A percentile compares a stretch with the other conserved stretches of the same genome.
phyloP scores from a whole-genome alignment of 2,329 filamentous ascomycete genomes.

The Aspergillus texensis region DNA sequence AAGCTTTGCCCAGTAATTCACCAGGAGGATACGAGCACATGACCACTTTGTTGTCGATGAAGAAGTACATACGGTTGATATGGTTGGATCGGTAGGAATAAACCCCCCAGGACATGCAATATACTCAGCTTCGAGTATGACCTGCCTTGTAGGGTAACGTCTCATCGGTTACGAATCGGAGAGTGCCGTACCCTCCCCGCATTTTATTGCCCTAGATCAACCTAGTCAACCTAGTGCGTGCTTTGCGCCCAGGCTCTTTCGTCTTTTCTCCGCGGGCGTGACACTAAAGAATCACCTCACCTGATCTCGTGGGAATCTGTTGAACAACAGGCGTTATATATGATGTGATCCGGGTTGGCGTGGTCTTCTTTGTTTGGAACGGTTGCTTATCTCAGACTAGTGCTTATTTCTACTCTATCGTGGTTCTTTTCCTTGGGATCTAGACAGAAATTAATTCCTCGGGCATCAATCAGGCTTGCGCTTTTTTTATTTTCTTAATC shows the following conservation, averaged over 20 bases:
- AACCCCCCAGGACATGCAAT: too few species aligned
- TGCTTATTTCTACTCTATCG: neutral
- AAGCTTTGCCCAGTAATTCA: neutral
- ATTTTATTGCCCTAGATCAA: neutral
- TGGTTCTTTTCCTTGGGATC: neutral
- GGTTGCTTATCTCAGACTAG: slow-evolving; percentile 2
- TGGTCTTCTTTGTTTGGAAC: neutral
- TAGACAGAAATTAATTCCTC: neutral
- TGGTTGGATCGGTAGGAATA: neutral
- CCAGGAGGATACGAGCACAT: neutral
- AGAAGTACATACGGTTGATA: neutral
- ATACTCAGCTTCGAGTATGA: neutral
- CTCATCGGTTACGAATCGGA: neutral
- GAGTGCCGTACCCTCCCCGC: slow-evolving; percentile 1
- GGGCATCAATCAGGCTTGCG: neutral
- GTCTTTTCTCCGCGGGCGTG: slow-evolving; percentile 5
- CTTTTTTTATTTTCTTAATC: too few species aligned
- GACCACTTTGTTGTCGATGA: neutral
- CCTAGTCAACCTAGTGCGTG: slow-evolving; percentile 1
- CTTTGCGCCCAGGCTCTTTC: neutral
- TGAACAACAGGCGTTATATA: neutral
- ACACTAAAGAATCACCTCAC: neutral
- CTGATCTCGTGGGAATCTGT: neutral
- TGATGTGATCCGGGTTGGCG: neutral
- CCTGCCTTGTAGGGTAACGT: neutral